Evolutionary conservation across 441 rosid genomes (phyloP).

Genomic region (Pelargonium citronellum): DNA sequence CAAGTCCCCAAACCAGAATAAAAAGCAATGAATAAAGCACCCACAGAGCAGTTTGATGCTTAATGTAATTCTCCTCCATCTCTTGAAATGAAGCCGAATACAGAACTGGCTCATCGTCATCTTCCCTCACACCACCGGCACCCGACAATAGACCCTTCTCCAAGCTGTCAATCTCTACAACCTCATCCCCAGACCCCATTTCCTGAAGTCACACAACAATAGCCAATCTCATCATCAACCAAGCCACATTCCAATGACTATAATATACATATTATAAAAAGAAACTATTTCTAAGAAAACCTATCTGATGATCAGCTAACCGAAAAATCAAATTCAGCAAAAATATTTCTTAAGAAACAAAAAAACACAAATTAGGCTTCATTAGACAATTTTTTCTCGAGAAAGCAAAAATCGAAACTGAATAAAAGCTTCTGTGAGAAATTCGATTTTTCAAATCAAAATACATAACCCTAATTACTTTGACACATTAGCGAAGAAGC

Average conservation of each 20-base stretch:
- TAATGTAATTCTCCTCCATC: slow-evolving; percentile 49
- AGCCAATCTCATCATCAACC: slow-evolving; percentile 3
- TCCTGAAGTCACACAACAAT: slow-evolving; percentile 12
- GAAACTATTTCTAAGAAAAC: neutral
- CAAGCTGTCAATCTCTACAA: slow-evolving; percentile 48
- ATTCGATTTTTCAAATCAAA: neutral
- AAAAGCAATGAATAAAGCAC: slow-evolving; percentile 51
- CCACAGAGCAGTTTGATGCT: slow-evolving; percentile 55
- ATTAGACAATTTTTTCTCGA: neutral
- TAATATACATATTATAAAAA: neutral
- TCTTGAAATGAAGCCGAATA: slow-evolving; percentile 51
- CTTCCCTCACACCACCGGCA: slow-evolving; percentile 21
- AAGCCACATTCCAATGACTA: neutral
- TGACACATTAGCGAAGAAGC: neutral
- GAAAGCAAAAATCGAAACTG: neutral
- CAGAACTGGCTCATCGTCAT: slow-evolving; percentile 38
- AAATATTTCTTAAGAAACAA: neutral
- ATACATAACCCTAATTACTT: neutral
- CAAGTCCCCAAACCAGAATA: slow-evolving; percentile 60
- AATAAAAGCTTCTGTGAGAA: neutral
- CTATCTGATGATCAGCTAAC: neutral
- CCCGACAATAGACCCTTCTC: slow-evolving; percentile 42
- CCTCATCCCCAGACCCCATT: slow-evolving; percentile 50
- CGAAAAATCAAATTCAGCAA: neutral
- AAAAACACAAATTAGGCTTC: neutral